Evolutionary conservation across 2,329 filamentous ascomycete genomes (phyloP), one percentile per base, ranked within the genome.

Genomic region (Verticillium isaacii): DNA sequence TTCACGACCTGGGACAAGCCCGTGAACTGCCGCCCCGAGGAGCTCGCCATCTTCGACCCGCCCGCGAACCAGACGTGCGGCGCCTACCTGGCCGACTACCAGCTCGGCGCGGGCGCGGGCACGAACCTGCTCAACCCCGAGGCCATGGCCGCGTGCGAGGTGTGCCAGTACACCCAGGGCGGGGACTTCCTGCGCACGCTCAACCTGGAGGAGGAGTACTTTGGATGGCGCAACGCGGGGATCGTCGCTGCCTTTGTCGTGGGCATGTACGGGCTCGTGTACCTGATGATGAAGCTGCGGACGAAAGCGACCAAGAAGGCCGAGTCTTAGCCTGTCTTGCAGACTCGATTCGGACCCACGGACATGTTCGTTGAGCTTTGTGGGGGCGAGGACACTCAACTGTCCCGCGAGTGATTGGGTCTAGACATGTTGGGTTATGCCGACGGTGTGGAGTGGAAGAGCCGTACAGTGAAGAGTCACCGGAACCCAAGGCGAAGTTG

Each of bases 181-280:
- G 76, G 80, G 4, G 87, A 89, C 62, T 90, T 88, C 65, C 70
- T 90, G 2, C 66, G 73, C 2, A 84, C 78, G 0, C 65, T 90
- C 14, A 88, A 89, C 68, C 67, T 90, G 12, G 76, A 78, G 0
- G 78, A 85, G 3, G 85, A 89, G 65, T 84, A 79, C 63, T 86
- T 85, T 66, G 88, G 85, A 0, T 91, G 88, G 88, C 79, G 89
- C 57, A 80, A 90, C 72, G 84, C 84, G 0, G 88, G 70, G 0
- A 85, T 89, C 57, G 80, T 82, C 6, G 82, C 80, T 1, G 72
- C 84, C 3, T 87, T 88, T 65, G 81, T 77, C 1, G 62, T 84
- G 36, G 81, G 78, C 60, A 82, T 79, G 2, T 89, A 88, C 58
- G 70, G 68, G 0, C 50, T 80, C 57, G 79, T 81, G 14, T 79